These are phyloP conservation scores for Nakataea oryzae DNA, from an alignment of 2,329 filamentous ascomycete genomes.

Conservation along the genomic window DNA sequence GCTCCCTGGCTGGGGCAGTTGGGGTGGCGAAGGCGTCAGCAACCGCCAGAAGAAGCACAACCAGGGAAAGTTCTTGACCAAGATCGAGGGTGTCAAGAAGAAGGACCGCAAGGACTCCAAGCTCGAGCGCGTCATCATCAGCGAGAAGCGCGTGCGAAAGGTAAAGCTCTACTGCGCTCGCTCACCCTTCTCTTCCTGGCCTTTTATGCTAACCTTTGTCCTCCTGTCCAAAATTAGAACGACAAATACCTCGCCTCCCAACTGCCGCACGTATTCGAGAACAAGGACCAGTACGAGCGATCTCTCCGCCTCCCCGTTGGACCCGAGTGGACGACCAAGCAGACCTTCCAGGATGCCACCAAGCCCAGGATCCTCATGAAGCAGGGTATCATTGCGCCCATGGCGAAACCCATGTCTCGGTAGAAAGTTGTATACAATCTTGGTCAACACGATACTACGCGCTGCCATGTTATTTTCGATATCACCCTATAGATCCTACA, in stretches of 20 bases:
- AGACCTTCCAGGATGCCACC: conserved; percentile 79
- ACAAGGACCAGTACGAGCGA: conserved; percentile 78
- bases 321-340: conserved; percentile 94
- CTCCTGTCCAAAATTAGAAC: conserved; percentile 42
- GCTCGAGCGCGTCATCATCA: conserved; percentile 79
- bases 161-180: conserved; percentile 35
- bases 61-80: conserved; percentile 48
- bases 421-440: conserved; percentile 11
- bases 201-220: neutral
- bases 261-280: conserved; percentile 86
- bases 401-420: conserved; percentile 59
- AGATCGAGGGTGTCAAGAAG: conserved; percentile 63
- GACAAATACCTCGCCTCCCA: conserved; percentile 75
- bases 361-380: conserved; percentile 87
- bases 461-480: neutral
- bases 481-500: neutral
- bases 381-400: conserved; percentile 79
- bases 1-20: conserved; percentile 90
- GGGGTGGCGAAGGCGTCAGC: conserved; percentile 77
- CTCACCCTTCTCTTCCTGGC: neutral
- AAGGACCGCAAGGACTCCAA: conserved; percentile 73
- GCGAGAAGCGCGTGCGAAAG: conserved; percentile 84
- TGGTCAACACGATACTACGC: neutral
- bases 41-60: conserved; percentile 39
- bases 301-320: conserved; percentile 79